Evolutionary conservation across 208 protist genomes (phyloP).

Genomic region (Leishmania tarentolae): DNA sequence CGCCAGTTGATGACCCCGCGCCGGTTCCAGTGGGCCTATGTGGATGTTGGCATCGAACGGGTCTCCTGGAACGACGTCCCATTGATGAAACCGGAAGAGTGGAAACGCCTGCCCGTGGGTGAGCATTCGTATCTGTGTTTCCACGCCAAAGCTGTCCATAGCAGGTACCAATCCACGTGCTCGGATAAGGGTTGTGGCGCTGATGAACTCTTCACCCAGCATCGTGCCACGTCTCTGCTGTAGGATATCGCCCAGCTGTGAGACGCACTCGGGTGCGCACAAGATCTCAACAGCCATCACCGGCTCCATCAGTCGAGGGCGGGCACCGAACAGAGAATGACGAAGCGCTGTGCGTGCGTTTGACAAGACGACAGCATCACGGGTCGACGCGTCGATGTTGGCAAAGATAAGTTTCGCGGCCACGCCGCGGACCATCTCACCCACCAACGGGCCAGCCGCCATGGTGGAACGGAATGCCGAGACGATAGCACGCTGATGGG

Average conservation of each 20-base stretch:
- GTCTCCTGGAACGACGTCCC: slow-evolving; percentile 98
- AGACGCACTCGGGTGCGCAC: slow-evolving; percentile 84
- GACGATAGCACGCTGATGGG: slow-evolving; percentile 95
- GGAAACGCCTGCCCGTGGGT: slow-evolving; percentile 97
- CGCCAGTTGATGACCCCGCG: slow-evolving; percentile 93
- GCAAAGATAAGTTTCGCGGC: slow-evolving; percentile 60
- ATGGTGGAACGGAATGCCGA: slow-evolving; percentile 77
- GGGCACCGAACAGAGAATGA: slow-evolving; percentile 95
- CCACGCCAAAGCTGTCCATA: slow-evolving; percentile 99
- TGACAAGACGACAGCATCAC: slow-evolving; percentile 66
- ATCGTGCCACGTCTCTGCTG: slow-evolving; percentile 93
- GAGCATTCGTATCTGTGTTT: slow-evolving; percentile 97
- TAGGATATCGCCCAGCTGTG: slow-evolving; percentile 87
- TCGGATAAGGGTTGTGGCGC: slow-evolving; percentile 97
- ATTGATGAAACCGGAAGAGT: slow-evolving; percentile 96
- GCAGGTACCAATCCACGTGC: slow-evolving; percentile 95
- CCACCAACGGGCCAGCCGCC: slow-evolving; percentile 96
- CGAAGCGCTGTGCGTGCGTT: slow-evolving; percentile 94
- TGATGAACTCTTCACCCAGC: slow-evolving; percentile 88
- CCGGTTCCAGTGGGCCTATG: slow-evolving; percentile 96
- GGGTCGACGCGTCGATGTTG: slow-evolving; percentile 40
- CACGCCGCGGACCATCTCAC: slow-evolving; percentile 90
- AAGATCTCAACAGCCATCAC: slow-evolving; percentile 96
- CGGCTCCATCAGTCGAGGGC: slow-evolving; percentile 98
- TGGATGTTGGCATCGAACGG: slow-evolving; percentile 97